Evolutionary conservation across 345 rosid species (phyloP).

Genomic region (Erucastrum elatum): DNA sequence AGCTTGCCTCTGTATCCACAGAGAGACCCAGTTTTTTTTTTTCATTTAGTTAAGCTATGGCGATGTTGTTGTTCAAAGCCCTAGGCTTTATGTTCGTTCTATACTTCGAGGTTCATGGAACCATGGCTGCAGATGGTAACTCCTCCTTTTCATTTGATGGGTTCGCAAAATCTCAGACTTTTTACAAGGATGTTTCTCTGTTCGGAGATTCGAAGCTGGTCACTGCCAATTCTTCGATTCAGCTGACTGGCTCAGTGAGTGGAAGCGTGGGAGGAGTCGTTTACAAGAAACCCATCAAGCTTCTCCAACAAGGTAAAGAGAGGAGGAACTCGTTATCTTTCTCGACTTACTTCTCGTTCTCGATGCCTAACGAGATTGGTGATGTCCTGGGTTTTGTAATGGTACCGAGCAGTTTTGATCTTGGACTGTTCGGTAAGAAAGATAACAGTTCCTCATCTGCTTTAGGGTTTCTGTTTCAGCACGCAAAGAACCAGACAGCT

Average conservation of each 20-base stretch:
- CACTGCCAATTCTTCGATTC: constrained; percentile 49
- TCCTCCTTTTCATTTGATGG: constrained; percentile 53
- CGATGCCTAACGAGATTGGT: constrained; percentile 46
- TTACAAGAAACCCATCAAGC: constrained; percentile 71
- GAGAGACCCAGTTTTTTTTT: constrained; percentile 37
- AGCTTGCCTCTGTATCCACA: constrained; percentile 7
- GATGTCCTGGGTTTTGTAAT: constrained; percentile 68
- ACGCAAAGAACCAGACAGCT: constrained; percentile 17
- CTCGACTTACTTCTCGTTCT: constrained; percentile 72
- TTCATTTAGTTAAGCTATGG: constrained; percentile 31
- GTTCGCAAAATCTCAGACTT: constrained; percentile 49
- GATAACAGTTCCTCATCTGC: constrained; percentile 42
- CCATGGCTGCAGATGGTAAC: constrained; percentile 39
- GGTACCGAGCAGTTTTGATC: constrained; percentile 55
- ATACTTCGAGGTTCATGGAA: constrained; percentile 35
- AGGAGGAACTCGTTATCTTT: constrained; percentile 52
- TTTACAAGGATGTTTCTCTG: constrained; percentile 51
- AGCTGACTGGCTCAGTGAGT: constrained; percentile 56
- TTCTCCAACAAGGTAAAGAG: constrained; percentile 61
- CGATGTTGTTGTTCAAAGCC: constrained; percentile 32
- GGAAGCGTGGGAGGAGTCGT: constrained; percentile 51
- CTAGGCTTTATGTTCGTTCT: constrained; percentile 39
- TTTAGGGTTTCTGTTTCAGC: constrained; percentile 21
- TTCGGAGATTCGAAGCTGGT: constrained; percentile 68
- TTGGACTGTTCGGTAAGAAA: constrained; percentile 38